A percentile compares a stretch with the other conserved stretches of the same genome.
Conservation (phyloP, 768 basidiomycete species). For the Boletus insuetus region DNA sequence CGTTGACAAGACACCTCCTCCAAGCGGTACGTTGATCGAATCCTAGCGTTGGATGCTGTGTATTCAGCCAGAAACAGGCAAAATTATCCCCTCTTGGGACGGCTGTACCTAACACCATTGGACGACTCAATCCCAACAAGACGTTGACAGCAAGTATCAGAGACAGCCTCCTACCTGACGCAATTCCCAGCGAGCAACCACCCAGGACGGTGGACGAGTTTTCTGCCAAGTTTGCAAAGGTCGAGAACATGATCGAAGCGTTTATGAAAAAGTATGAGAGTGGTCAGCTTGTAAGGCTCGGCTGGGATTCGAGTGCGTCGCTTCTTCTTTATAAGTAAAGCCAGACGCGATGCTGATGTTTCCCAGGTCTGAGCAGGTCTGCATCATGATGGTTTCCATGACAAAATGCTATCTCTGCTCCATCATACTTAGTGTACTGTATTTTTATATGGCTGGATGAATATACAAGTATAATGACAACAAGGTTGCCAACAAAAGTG, state of each 20-base stretch:
- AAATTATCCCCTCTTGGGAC: background rate
- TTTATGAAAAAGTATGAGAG: constrained; percentile 21
- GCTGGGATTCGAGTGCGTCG: constrained; percentile 28
- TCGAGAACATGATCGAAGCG: constrained; percentile 18
- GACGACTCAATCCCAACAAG: background rate
- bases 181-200: background rate
- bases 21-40: constrained; percentile 5
- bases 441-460: constrained; percentile 6
- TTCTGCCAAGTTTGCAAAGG: constrained; percentile 8
- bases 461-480: constrained; percentile 18
- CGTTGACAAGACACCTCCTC: background rate
- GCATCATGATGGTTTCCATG: constrained; percentile 3
- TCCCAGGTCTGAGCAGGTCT: background rate
- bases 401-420: background rate
- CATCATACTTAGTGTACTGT: constrained; percentile 8
- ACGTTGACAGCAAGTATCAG: constrained; percentile 13
- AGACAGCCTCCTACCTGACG: constrained; percentile 1
- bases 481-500: constrained; percentile 8
- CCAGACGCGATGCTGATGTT: background rate
- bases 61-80: background rate
- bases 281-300: constrained; percentile 22
- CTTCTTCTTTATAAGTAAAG: background rate
- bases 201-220: constrained; percentile 27
- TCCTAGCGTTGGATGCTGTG: background rate
- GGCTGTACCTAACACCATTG: background rate